A percentile compares a stretch with the other conserved stretches of the same genome.
These are phyloP conservation scores for Thermomucor indicae-seudaticae DNA, from an alignment of 371 early-diverging fungal species.

Conservation along the genomic window DNA sequence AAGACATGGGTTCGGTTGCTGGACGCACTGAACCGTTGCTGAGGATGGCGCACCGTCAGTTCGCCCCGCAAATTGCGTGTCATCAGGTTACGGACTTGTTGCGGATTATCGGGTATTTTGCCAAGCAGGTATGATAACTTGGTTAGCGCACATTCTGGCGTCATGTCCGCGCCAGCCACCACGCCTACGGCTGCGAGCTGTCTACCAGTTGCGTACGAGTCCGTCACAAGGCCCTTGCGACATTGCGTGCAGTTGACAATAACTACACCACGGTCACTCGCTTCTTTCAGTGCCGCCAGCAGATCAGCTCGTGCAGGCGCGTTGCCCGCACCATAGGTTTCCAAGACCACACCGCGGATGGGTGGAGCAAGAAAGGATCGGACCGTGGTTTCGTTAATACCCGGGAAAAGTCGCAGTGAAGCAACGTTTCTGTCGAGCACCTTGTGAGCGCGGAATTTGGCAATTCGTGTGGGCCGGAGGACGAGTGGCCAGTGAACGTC, in stretches of 20 bases:
- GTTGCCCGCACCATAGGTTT: constrained; percentile 97
- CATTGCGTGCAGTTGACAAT: constrained; percentile 96
- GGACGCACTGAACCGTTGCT: constrained; percentile 54
- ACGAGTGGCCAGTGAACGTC: constrained; percentile 93
- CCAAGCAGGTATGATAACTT: constrained; percentile 93
- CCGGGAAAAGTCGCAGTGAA: constrained; percentile 90
- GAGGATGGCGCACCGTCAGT: constrained; percentile 68
- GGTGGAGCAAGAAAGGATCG: constrained; percentile 84
- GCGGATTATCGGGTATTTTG: constrained; percentile 48
- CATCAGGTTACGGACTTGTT: constrained; percentile 76
- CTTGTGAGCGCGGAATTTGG: constrained; percentile 81
- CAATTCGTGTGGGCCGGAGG: constrained; percentile 80
- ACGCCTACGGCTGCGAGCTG: constrained; percentile 81
- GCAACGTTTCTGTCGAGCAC: constrained; percentile 85
- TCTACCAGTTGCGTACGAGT: constrained; percentile 89
- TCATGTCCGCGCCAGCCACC: constrained; percentile 97
- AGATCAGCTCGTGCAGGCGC: constrained; percentile 87
- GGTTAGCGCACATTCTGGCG: constrained; percentile 94
- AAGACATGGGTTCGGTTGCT: constrained; percentile 47
- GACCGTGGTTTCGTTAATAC: constrained; percentile 86
- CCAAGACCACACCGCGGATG: constrained; percentile 89
- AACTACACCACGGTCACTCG: constrained; percentile 88
- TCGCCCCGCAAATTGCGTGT: constrained; percentile 90
- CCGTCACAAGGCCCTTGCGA: constrained; percentile 84
- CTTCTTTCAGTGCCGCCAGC: constrained; percentile 79